Evolutionary conservation across 257 asterid genomes (phyloP).

Genomic region (Salvia splendens): DNA sequence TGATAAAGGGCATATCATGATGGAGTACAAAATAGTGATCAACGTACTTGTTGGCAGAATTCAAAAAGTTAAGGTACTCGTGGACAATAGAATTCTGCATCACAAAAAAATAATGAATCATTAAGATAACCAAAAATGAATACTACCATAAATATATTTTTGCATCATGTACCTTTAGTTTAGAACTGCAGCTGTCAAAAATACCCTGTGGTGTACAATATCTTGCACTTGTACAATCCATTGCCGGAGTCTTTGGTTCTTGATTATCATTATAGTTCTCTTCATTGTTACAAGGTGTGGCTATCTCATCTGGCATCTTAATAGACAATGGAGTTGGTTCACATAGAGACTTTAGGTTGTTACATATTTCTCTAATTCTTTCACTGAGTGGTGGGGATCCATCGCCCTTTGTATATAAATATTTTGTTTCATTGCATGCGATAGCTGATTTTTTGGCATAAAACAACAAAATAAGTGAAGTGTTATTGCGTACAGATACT

Average conservation of each 20-base stretch:
- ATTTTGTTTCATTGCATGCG: conserved; percentile 36
- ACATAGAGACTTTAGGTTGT: conserved; percentile 49
- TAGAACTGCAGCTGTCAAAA: conserved; percentile 55
- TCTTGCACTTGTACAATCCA: conserved; percentile 39
- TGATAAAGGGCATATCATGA: background rate
- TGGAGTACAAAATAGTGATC: no score
- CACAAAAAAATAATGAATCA: conserved; percentile 9
- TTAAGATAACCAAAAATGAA: background rate
- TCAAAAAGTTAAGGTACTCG: conserved; percentile 65
- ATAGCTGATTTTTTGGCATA: conserved; percentile 32
- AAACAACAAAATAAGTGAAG: conserved; percentile 16
- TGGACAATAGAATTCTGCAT: conserved; percentile 62
- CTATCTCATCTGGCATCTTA: conserved; percentile 40
- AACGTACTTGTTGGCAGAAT: conserved; percentile 81
- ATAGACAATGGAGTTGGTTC: conserved; percentile 56
- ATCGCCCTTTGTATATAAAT: conserved; percentile 24
- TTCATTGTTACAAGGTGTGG: conserved; percentile 34
- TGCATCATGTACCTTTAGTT: conserved; percentile 55
- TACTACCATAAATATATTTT: background rate
- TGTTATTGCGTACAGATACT: background rate
- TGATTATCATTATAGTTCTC: conserved; percentile 29
- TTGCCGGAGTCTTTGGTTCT: conserved; percentile 78
- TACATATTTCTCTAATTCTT: conserved; percentile 56
- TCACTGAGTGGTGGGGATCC: conserved; percentile 71
- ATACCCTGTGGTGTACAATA: conserved; percentile 53